Percentiles rank a stretch among this genome's conserved stretches.
phyloP scores from a whole-genome alignment of 352 stramenopile genomes.

The Nothophytophthora sp. region DNA sequence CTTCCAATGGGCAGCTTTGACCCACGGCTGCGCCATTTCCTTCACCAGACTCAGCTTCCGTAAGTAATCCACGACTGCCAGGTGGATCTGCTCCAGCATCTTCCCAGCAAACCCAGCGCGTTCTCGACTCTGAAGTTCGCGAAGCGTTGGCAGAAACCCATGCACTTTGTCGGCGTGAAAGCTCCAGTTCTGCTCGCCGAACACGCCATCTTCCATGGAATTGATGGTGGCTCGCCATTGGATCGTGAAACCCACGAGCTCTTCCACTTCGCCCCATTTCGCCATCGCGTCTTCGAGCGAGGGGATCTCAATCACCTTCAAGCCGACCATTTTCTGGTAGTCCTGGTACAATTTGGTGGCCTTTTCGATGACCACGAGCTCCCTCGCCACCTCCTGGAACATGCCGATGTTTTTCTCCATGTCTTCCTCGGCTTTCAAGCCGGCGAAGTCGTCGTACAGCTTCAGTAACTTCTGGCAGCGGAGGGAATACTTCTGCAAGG shows the following conservation, averaged over 20 bases:
- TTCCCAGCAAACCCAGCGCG: constrained; percentile 33
- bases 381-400: constrained; percentile 53
- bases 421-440: constrained; percentile 53
- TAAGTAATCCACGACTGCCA: constrained; percentile 40
- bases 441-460: constrained; percentile 51
- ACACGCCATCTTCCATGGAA: constrained; percentile 69
- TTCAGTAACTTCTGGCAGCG: constrained; percentile 53
- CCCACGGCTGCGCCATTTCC: constrained; percentile 50
- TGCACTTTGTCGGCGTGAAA: constrained; percentile 37
- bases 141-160: constrained; percentile 36
- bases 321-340: constrained; percentile 69
- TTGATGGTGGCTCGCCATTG: constrained; percentile 46
- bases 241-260: constrained; percentile 48
- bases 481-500: constrained; percentile 50
- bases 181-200: constrained; percentile 63
- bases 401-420: constrained; percentile 49
- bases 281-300: constrained; percentile 39
- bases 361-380: constrained; percentile 53
- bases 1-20: constrained; percentile 65
- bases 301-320: constrained; percentile 62
- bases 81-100: constrained; percentile 40
- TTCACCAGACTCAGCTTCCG: constrained; percentile 45
- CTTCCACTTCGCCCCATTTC: constrained; percentile 60
- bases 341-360: constrained; percentile 62
- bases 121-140: constrained; percentile 29